A percentile compares a stretch with the other conserved stretches of the same genome.
phyloP scores from a whole-genome alignment of 2,329 filamentous ascomycete genomes.

The Ophiostoma perfectum region DNA sequence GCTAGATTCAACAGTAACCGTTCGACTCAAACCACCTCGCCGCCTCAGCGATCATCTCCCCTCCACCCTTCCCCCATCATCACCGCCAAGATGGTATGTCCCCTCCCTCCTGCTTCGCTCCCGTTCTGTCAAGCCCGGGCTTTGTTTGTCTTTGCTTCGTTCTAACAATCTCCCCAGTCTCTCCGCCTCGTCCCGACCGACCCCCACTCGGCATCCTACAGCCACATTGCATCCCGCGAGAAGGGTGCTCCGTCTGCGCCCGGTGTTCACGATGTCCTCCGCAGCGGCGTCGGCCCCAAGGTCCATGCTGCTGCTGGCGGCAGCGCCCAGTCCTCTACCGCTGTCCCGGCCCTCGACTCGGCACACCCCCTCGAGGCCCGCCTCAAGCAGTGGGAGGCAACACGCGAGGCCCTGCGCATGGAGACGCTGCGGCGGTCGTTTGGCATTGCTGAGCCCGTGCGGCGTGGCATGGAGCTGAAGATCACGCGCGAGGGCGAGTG shows the following conservation, averaged over 20 bases:
- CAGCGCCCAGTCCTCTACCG: conserved; percentile 41
- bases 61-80: background rate
- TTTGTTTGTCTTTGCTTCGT: background rate
- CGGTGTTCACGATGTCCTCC: conserved; percentile 88
- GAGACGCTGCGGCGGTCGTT: conserved; percentile 79
- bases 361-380: conserved; percentile 88
- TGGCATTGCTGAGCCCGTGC: conserved; percentile 87
- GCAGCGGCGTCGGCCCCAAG: conserved; percentile 68
- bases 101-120: conserved; percentile 20
- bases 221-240: conserved; percentile 52
- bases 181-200: conserved; percentile 81
- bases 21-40: background rate
- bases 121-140: background rate
- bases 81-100: conserved; percentile 5
- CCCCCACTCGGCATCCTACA: conserved; percentile 59
- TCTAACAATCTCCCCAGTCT: conserved; percentile 49
- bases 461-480: conserved; percentile 91
- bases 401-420: conserved; percentile 84
- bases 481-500: conserved; percentile 76
- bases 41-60: background rate
- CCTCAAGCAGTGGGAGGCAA: conserved; percentile 82
- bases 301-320: conserved; percentile 42
- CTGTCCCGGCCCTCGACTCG: conserved; percentile 49
- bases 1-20: too few species aligned
- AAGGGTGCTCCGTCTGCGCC: conserved; percentile 82